Evolutionary conservation across 305 asterid species (phyloP).

Genomic region (Plantago lanceolata): DNA sequence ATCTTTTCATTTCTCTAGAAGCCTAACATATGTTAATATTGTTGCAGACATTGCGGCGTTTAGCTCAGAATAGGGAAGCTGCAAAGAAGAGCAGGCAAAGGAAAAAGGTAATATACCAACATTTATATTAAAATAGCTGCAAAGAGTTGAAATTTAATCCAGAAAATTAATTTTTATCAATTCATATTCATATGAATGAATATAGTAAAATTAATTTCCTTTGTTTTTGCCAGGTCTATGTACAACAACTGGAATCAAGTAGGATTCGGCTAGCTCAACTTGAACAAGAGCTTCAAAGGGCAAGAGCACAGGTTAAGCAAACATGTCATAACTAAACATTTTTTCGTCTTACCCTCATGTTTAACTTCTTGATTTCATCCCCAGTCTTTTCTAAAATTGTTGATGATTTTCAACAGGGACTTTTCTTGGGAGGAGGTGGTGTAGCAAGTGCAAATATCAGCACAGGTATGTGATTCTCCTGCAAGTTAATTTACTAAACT

Average conservation of each 20-base stretch:
- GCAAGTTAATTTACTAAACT: constrained; percentile 15
- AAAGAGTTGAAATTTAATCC: background rate
- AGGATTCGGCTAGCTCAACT: constrained; percentile 82
- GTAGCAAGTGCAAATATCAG: constrained; percentile 60
- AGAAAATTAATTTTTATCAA: no score
- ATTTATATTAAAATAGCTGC: background rate
- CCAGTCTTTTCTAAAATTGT: background rate
- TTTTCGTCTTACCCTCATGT: background rate
- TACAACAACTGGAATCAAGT: constrained; percentile 91
- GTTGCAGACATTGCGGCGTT: constrained; percentile 83
- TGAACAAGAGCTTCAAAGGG: constrained; percentile 89
- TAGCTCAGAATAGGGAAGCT: constrained; percentile 98
- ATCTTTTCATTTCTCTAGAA: constrained; percentile 21
- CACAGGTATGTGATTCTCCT: constrained; percentile 56
- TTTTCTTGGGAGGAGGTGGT: constrained; percentile 74
- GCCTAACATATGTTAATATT: constrained; percentile 9
- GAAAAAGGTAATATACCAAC: constrained; percentile 52
- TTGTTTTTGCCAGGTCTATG: constrained; percentile 60
- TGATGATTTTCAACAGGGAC: constrained; percentile 44
- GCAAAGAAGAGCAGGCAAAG: constrained; percentile 95
- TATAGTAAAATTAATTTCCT: background rate
- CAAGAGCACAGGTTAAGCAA: constrained; percentile 74
- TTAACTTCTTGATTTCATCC: background rate
- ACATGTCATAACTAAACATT: background rate
- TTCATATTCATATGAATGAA: background rate